Percentiles rank a stretch among this genome's conserved stretches.
Evolutionary conservation across 805 yeast species (phyloP).

Genomic region (Cyberlindnera galapagoensis): DNA sequence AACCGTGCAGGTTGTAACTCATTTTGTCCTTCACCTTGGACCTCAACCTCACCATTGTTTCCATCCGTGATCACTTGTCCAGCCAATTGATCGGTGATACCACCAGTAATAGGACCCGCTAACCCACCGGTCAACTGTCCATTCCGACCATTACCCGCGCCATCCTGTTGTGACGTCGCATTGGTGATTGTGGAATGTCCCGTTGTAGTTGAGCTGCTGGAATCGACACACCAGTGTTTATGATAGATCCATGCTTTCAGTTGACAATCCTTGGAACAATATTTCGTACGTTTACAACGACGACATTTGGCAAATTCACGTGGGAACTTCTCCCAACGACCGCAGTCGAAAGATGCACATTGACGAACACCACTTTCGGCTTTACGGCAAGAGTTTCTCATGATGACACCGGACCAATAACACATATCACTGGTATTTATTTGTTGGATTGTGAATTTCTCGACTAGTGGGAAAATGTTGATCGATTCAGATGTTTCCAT

Average conservation of each 20-base stretch:
- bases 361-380: conserved; percentile 90
- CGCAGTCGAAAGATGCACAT: conserved; percentile 90
- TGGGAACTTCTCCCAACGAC: conserved; percentile 87
- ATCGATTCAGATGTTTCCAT: conserved; percentile 19
- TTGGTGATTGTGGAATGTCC: conserved; percentile 4
- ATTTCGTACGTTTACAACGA: conserved; percentile 89
- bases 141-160: too few relatives aligned
- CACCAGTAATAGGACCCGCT: too few relatives aligned
- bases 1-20: too few relatives aligned
- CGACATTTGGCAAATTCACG: conserved; percentile 93
- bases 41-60: too few relatives aligned
- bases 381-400: conserved; percentile 91
- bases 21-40: too few relatives aligned
- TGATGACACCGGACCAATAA: conserved; percentile 97
- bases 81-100: too few relatives aligned
- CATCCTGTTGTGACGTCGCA: conserved; percentile 1
- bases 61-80: too few relatives aligned
- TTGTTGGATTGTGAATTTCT: conserved; percentile 69
- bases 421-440: conserved; percentile 71
- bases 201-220: conserved; percentile 8
- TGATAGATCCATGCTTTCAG: conserved; percentile 88
- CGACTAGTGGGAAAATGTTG: conserved; percentile 87
- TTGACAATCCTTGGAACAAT: conserved; percentile 91
- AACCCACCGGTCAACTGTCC: too few relatives aligned
- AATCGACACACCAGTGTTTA: conserved; percentile 78